phyloP scores from a whole-genome alignment of 176 grass and related monocot species.

The Triticum timopheevii region DNA sequence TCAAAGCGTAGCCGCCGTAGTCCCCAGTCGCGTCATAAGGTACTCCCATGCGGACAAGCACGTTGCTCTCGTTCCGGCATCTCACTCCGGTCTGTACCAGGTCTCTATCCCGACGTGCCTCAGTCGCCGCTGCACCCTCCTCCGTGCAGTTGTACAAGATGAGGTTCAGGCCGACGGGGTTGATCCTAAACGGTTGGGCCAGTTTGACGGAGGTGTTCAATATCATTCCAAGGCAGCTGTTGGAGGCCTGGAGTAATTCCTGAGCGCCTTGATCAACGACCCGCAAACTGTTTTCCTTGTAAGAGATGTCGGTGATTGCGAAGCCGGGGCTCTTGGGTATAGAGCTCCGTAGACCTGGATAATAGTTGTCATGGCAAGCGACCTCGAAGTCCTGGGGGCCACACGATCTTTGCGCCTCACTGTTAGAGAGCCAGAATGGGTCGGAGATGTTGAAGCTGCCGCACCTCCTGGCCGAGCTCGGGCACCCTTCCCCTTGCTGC shows the following conservation, averaged over 20 bases:
- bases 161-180: background rate
- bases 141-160: background rate
- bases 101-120: background rate
- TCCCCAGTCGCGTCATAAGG: background rate
- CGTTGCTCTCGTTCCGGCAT: too few relatives aligned
- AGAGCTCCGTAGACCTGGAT: background rate
- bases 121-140: background rate
- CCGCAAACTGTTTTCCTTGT: background rate
- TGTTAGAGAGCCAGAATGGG: background rate
- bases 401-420: background rate
- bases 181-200: background rate
- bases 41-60: background rate
- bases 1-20: background rate
- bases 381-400: background rate
- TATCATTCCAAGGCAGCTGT: background rate
- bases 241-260: rapidly evolving
- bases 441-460: background rate
- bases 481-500: background rate
- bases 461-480: background rate
- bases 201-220: background rate
- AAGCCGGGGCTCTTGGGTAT: background rate
- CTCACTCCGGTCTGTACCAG: background rate
- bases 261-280: background rate
- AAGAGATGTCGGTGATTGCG: background rate
- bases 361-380: background rate